Percentiles rank a stretch among this genome's conserved stretches.
Conservation (phyloP, 75 land plant genomes). For the Sequoiadendron giganteum region DNA sequence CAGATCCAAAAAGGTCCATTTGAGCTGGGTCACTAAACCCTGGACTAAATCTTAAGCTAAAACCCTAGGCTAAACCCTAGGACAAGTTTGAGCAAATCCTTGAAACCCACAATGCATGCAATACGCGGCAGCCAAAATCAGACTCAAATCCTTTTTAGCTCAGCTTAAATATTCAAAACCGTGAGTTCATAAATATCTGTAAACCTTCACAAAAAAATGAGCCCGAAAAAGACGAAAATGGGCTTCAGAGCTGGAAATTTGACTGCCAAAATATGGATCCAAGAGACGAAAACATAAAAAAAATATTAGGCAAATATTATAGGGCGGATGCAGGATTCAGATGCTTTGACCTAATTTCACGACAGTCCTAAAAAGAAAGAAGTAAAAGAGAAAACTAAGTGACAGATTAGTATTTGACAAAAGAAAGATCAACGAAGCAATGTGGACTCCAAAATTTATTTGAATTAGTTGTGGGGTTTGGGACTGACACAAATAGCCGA, state of each 20-base stretch:
- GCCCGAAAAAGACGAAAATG: neutral
- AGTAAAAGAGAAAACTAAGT: no score
- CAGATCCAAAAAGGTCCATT: conserved; percentile 7
- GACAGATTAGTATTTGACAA: no score
- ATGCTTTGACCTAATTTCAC: neutral
- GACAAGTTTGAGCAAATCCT: neutral
- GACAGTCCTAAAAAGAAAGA: neutral
- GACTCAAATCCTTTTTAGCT: neutral
- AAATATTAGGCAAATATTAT: neutral
- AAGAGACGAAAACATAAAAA: neutral
- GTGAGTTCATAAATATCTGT: neutral
- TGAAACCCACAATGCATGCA: neutral
- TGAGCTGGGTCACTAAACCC: neutral
- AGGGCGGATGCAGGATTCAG: neutral
- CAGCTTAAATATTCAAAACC: neutral
- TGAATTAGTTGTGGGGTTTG: no score
- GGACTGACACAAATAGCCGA: no score
- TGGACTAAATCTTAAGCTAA: neutral
- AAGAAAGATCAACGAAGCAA: no score
- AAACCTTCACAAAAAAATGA: neutral
- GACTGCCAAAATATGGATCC: neutral
- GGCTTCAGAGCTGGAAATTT: neutral
- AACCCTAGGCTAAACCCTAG: neutral
- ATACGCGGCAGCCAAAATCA: neutral
- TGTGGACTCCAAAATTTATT: no score